Evolutionary conservation across 2,329 filamentous ascomycete species (phyloP).

Genomic region (Aspergillus neoniger): DNA sequence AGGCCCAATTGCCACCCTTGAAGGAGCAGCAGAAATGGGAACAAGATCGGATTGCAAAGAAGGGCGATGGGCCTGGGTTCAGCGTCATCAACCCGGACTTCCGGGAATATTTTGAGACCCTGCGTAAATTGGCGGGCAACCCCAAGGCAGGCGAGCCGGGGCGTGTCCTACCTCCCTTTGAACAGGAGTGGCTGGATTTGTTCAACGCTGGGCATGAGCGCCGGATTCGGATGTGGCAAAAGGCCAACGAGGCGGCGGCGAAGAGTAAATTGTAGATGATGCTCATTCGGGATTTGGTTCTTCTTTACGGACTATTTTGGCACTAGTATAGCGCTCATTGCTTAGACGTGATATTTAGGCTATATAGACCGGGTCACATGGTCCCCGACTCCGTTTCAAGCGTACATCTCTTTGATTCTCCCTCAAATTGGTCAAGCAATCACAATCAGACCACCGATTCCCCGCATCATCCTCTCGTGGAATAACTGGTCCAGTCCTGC

Average conservation of each 20-base stretch:
- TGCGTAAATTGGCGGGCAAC: slow-evolving; percentile 47
- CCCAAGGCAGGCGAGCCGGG: slow-evolving; percentile 43
- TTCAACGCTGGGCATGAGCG: slow-evolving; percentile 59
- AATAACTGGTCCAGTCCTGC: background rate
- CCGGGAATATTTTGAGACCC: slow-evolving; percentile 63
- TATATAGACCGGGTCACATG: background rate
- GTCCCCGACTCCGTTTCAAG: background rate
- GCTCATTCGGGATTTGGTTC: too few species aligned
- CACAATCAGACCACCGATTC: background rate
- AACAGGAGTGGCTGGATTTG: slow-evolving; percentile 41
- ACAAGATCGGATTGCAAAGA: slow-evolving; percentile 52
- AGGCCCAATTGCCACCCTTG: slow-evolving; percentile 52
- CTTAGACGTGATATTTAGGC: background rate
- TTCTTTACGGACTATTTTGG: background rate
- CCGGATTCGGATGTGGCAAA: slow-evolving; percentile 61
- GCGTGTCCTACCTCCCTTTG: slow-evolving; percentile 46
- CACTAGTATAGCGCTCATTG: background rate
- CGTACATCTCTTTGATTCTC: background rate
- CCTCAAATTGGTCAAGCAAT: background rate
- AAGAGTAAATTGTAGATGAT: slow-evolving; percentile 14
- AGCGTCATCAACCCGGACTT: slow-evolving; percentile 62
- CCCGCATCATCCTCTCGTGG: background rate
- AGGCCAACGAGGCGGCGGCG: slow-evolving; percentile 45
- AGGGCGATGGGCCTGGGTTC: slow-evolving; percentile 61
- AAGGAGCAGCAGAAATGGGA: slow-evolving; percentile 61